Evolutionary conservation across 2,329 filamentous ascomycete species (phyloP), one percentile per base, ranked within the genome.

Genomic region (Chaetomium strumarium): DNA sequence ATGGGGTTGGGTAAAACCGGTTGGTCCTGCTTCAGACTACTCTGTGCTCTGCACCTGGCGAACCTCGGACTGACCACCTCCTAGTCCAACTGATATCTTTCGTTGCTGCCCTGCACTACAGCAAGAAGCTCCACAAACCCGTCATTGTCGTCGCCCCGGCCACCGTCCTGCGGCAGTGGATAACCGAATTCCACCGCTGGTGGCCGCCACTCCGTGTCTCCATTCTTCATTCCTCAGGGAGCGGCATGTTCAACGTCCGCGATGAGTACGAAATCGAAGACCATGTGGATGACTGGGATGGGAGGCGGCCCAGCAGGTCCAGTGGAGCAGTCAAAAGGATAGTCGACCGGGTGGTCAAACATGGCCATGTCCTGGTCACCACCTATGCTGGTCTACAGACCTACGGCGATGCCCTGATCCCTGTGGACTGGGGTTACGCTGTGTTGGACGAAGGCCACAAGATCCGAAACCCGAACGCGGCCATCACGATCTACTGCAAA

Each of bases 151-250:
- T 99, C 4, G 91, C 90, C 46, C 93, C 93, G 2, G 92, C 92
- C 3, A 99, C 93, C 0, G 86, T 99, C 20, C 85, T 99, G 72
- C 87, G 90, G 56, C 93, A 99, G 67, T 99, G 93, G 93, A 93
- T 96, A 12, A 95, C 95, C 58, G 93, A 99, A 65, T 97, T 99
- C 62, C 95, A 99, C 70, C 84, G 86, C 12, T 99, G 95, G 95
- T 99, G 95, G 95, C 93, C 93, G n/a, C 86, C 93, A n/a, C 75
- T 99, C 31, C 82, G 95, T 39, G 93, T 99, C 5, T 95, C 91
- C 0, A 97, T 99, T 56, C 69, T 99, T 45, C 93, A 99, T 66
- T 90, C 90, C 1, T 96, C 93, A 5, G 93, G 93, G 2, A 97
- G 90, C 67, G 95, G 93, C 16, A 97, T 99, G 92, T 74, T 96